Evolutionary conservation across 2,329 filamentous ascomycete genomes (phyloP), one percentile per base, ranked within the genome.

Genomic region (Ophiostoma quercus): DNA sequence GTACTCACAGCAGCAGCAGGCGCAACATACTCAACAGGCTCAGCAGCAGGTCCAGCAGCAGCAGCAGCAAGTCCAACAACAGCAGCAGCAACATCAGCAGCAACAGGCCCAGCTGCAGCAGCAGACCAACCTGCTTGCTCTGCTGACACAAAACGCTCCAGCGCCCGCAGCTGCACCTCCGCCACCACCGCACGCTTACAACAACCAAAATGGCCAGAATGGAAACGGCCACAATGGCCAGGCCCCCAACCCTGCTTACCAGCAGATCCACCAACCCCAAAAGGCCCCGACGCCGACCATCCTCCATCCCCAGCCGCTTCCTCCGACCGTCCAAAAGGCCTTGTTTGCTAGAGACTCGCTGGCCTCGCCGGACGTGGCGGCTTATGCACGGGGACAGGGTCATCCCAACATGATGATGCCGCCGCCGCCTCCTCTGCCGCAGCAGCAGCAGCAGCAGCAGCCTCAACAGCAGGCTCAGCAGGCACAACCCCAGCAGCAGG

Each of bases 251-350:
- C 22, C 22, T 25, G 65, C 39, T 5, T 41, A 51, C 47, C 34
- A 29, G n/a, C 65, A 66, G 39, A 16, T 47, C 11, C 65, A 41
- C 11, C 65, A 66, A 32, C 2, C 39, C 14, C 65, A 41, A 9
- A 69, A 34, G 34, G 60, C 62, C 8, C 67, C 67, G n/a, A 41
- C 65, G 54, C 69, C 67, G 12, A 39, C 67, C 0, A 29, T 80
- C 7, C 71, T 81, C 12, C 80, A 82, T 68, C 83, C 83, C 0
- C 84, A 86, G 68, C 83, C 84, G 11, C 76, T 85, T 12, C 85
- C 85, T 37, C 85, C 84, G 7, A 84, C 86, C 66, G 83, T 86
- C 1, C 85, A 87, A 71, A 82, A 83, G 72, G 81, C 82, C 7
- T 78, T 85, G 69, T 83, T 86, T 62, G 81, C 82, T n/a, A 75